Evolutionary conservation across 108 stramenopile genomes (phyloP).

Genomic region (Thalassiosira profunda): DNA sequence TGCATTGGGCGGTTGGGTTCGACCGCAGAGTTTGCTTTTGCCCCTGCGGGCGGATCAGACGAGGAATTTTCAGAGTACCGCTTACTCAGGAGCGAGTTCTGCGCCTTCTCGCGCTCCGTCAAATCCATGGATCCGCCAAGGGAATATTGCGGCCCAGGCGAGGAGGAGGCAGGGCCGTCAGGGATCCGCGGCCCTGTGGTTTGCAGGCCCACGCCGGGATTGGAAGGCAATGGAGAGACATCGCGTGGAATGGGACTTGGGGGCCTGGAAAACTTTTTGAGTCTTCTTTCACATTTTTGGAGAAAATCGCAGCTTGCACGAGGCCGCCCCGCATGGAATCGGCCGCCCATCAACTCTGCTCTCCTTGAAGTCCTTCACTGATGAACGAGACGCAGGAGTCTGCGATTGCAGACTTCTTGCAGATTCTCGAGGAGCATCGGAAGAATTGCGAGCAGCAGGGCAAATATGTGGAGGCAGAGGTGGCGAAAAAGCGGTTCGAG

Average conservation of each 20-base stretch:
- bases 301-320: no score
- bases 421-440: slow-evolving; percentile 88
- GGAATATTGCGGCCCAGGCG: slow-evolving; percentile 3
- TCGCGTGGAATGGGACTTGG: no score
- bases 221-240: background rate
- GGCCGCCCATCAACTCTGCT: background rate
- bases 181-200: slow-evolving; percentile 10
- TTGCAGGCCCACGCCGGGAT: slow-evolving; percentile 18
- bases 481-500: slow-evolving; percentile 83
- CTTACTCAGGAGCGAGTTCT: slow-evolving; percentile 6
- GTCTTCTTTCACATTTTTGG: no score
- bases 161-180: background rate
- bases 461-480: slow-evolving; percentile 94
- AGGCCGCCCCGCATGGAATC: no score
- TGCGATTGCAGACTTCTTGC: slow-evolving; percentile 57
- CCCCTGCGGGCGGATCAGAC: no score
- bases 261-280: no score
- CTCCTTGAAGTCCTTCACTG: background rate
- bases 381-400: slow-evolving; percentile 56
- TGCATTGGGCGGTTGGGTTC: no score
- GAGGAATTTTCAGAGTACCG: slow-evolving; percentile 6
- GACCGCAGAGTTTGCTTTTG: no score
- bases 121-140: slow-evolving; percentile 6
- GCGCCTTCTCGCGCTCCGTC: slow-evolving; percentile 7
- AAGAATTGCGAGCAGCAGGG: slow-evolving; percentile 91